phyloP scores from a whole-genome alignment of 208 protist species.

The Cochliopodium minus region DNA sequence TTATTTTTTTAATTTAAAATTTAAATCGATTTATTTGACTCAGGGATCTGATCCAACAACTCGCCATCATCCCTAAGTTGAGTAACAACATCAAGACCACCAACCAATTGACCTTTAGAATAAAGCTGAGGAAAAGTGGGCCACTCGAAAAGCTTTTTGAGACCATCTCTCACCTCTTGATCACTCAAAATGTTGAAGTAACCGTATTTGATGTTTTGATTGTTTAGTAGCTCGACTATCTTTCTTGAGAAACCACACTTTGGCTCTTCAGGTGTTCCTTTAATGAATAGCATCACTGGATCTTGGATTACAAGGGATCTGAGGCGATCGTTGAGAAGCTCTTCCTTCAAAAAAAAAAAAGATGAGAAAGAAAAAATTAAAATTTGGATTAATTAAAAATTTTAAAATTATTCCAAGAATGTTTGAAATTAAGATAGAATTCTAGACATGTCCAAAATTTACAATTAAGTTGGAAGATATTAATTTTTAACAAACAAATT shows the following conservation, averaged over 20 bases:
- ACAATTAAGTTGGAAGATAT: no score
- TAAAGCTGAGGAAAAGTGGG: constrained; percentile 77
- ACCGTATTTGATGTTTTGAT: constrained; percentile 31
- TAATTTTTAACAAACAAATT: no score
- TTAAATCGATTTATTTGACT: neutral
- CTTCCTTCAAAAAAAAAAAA: no score
- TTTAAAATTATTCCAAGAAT: no score
- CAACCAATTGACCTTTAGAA: constrained; percentile 68
- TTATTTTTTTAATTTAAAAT: neutral
- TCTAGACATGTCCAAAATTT: no score
- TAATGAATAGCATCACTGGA: constrained; percentile 67
- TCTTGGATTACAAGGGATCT: constrained; percentile 49
- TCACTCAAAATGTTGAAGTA: constrained; percentile 68
- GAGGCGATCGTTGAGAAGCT: constrained; percentile 47
- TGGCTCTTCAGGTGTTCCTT: constrained; percentile 55
- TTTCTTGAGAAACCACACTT: constrained; percentile 64
- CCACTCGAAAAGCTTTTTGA: constrained; percentile 69
- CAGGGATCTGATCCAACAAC: constrained; percentile 21
- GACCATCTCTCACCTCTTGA: constrained; percentile 57
- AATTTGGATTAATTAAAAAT: no score
- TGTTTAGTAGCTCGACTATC: constrained; percentile 49
- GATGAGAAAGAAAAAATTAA: no score
- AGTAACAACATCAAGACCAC: constrained; percentile 63
- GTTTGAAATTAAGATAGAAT: no score
- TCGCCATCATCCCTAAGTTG: constrained; percentile 54